Evolutionary conservation across 345 rosid species (phyloP).

Genomic region (Eucalyptus pumila): DNA sequence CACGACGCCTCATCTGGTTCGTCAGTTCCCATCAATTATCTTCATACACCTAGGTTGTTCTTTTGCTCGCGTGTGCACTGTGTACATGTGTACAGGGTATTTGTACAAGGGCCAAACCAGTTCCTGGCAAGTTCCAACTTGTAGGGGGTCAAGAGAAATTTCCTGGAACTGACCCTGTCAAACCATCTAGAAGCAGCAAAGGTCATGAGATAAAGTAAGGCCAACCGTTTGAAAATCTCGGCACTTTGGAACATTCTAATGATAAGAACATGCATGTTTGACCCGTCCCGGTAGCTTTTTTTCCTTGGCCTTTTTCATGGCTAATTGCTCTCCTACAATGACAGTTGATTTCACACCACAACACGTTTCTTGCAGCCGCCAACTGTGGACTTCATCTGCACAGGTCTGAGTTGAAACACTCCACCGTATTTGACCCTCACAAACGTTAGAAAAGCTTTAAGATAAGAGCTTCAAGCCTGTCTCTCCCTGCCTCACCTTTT

Average conservation of each 20-base stretch:
- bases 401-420: not conserved
- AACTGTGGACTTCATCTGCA: not conserved
- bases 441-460: accelerated
- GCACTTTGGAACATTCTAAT: not conserved
- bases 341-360: not conserved
- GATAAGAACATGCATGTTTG: not conserved
- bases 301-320: not conserved
- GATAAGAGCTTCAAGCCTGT: not conserved
- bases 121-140: not conserved
- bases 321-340: not conserved
- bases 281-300: not conserved
- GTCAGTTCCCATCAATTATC: not conserved
- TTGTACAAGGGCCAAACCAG: not conserved
- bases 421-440: not conserved
- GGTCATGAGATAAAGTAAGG: not conserved
- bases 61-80: not conserved
- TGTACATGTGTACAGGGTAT: not conserved
- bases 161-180: not conserved
- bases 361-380: not conserved
- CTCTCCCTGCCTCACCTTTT: not conserved
- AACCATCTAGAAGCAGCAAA: not conserved
- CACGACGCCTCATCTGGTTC: not conserved
- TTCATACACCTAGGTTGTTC: not conserved
- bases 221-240: not conserved
- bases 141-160: not conserved